phyloP scores from a whole-genome alignment of 2,329 filamentous ascomycete genomes.

The Zasmidium angulare region DNA sequence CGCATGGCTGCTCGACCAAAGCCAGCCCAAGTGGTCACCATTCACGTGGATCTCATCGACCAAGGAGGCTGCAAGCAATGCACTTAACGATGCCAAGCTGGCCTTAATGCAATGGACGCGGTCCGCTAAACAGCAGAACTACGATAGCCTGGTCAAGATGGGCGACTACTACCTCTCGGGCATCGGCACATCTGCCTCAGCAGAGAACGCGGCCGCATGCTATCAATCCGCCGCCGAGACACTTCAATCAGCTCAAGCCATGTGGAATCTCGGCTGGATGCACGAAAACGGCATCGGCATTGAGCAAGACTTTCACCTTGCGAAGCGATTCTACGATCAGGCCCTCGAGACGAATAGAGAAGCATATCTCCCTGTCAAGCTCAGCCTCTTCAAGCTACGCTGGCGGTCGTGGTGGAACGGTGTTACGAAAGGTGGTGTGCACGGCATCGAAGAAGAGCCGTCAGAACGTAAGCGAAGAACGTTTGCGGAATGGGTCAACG shows the following conservation, averaged over 20 bases:
- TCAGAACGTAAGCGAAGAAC: constrained; percentile 34
- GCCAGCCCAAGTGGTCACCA: constrained; percentile 21
- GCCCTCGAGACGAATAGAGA: constrained; percentile 87
- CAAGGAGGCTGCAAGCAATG: constrained; percentile 29
- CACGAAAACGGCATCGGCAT: constrained; percentile 94
- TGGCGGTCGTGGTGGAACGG: constrained; percentile 92
- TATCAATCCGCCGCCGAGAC: constrained; percentile 91
- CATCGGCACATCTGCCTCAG: constrained; percentile 62
- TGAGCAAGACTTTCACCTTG: constrained; percentile 93
- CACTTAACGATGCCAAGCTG: constrained; percentile 61
- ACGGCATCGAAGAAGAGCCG: constrained; percentile 81
- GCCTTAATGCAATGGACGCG: constrained; percentile 93
- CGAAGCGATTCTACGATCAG: constrained; percentile 93
- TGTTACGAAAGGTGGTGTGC: constrained; percentile 83
- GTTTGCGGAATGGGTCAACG: constrained; percentile 79
- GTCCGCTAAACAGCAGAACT: constrained; percentile 87
- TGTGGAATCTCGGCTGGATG: constrained; percentile 99
- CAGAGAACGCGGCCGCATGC: constrained; percentile 87
- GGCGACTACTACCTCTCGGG: constrained; percentile 94
- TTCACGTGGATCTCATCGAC: constrained; percentile 16
- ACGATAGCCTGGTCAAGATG: constrained; percentile 95
- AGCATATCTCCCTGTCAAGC: constrained; percentile 86
- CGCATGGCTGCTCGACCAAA: constrained; percentile 77
- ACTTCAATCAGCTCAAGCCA: constrained; percentile 86
- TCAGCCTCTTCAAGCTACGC: constrained; percentile 83